Evolutionary conservation across 768 basidiomycete species (phyloP), one percentile per base, ranked within the genome.

Genomic region (Auricularia heimuer): DNA sequence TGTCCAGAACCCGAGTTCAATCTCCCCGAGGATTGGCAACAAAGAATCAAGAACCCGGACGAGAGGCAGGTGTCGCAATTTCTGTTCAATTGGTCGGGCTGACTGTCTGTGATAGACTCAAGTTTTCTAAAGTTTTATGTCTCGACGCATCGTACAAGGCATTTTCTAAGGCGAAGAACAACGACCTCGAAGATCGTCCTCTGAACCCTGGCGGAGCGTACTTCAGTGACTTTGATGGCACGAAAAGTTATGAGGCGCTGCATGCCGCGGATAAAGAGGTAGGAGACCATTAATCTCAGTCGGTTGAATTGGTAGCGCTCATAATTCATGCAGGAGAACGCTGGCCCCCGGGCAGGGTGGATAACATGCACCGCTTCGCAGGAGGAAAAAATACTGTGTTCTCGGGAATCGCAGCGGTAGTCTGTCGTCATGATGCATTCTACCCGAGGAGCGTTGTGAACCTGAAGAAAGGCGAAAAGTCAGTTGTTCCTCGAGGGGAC

Each of bases 1-100:
- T 69, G 8, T 29, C 35, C 11, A 65, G 64, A 33, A 51, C 65
- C 61, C 36, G 62, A 18, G 18, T 62, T 37, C 62, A 70, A 58
- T 34, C 54, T 65, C 6, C n/a, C 60, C 4, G 37, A 62, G 8
- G 39, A 45, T 44, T 62, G 65, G 61, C 7, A 65, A 7, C 14
- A 36, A 21, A 10, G 18, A 18, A 6, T 12, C 8, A 4, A 51
- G 11, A 18, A 44, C 44, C 44, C 44, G 18, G 18, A 44, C 8
- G 8, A 10, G 18, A 18, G 44, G 44, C 18, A 18, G 8, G 44
- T 44, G 44, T 29, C 11, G 8, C 11, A 10, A 10, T 10, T 10
- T 44, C 44, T 44, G 44, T 18, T 10, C 44, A 44, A 10, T 44
- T 18, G 44, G 44, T 29, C 24, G 24, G 11, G 44, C 8, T 18